These are phyloP conservation scores for Cladobotryum mycophilum DNA, from an alignment of 2,329 filamentous ascomycete species.

Conservation along the genomic window DNA sequence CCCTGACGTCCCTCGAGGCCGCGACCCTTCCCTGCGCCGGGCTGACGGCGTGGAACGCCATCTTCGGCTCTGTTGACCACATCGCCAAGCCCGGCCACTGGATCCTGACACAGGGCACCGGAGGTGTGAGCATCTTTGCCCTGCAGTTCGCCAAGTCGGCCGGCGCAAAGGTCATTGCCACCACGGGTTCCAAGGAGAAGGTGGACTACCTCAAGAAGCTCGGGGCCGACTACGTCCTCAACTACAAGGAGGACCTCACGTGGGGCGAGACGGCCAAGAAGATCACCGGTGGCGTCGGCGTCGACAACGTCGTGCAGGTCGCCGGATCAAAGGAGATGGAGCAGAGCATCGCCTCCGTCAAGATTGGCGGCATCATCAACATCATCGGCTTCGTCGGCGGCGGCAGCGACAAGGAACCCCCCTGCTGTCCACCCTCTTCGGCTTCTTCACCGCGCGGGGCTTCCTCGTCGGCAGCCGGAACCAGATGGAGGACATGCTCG, in stretches of 20 bases:
- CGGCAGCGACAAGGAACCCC: constrained; percentile 17
- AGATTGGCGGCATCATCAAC: constrained; percentile 39
- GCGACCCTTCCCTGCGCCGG: constrained; percentile 55
- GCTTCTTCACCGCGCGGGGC: constrained; percentile 37
- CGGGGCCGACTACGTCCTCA: constrained; percentile 44
- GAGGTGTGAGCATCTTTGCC: constrained; percentile 61
- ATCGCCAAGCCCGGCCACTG: constrained; percentile 46
- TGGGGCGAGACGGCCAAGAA: constrained; percentile 41
- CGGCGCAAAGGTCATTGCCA: constrained; percentile 43
- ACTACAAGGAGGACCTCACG: constrained; percentile 39
- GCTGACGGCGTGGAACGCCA: constrained; percentile 60
- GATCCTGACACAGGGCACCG: constrained; percentile 65
- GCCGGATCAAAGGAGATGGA: constrained; percentile 37
- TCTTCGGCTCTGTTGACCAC: constrained; percentile 48
- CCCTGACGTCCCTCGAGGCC: constrained; percentile 47
- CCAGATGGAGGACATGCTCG: constrained; percentile 47
- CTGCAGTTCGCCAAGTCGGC: constrained; percentile 51
- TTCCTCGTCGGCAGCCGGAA: constrained; percentile 39
- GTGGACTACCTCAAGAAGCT: constrained; percentile 37
- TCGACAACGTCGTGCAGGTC: constrained; percentile 44
- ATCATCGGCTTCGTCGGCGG: constrained; percentile 34
- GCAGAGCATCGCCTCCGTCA: constrained; percentile 40
- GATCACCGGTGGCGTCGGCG: constrained; percentile 37
- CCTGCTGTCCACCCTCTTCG: constrained; percentile 28
- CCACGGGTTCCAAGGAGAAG: constrained; percentile 41